Base-by-base conservation (phyloP, 768 basidiomycete species). In the Trametes coccinea region DNA sequence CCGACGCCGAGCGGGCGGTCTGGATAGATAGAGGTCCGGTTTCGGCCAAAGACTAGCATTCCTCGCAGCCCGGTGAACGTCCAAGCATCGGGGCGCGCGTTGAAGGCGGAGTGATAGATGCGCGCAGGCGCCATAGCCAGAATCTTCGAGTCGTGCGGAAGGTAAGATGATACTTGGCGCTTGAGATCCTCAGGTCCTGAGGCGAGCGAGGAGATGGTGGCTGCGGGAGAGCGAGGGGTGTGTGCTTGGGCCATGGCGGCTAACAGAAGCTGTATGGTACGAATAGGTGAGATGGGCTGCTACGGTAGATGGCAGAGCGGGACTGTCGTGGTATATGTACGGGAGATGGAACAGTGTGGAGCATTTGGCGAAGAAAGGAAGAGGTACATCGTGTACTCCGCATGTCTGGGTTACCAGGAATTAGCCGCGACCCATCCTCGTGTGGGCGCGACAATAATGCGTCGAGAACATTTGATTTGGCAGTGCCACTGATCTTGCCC, bases 81-180 rank as follows among this genome's bases (percentile, higher is more conserved):
- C 88, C 88, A 90, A 50, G 82, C 80, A 67, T 69, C 73, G 67
- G 74, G 79, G 68, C 72, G 72, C 56, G 68, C 76, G 62, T 69
- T 75, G 67, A 85, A 80, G 37, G 82, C 80, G 4, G 84, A 80
- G 70, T 88, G 84, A 69, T 89, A 88, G 34, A 88, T 77, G 65
- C 84, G 81, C 43, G 82, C 86, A 31, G 76, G 71, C 50, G 84
- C 84, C 4, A 76, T 75, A n/a, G 83, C 82, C 66, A 85, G 76
- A 50, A 83, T 75, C 39, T 80, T 66, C 11, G 64, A 43, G 37
- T 65, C 65, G 1, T 59, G 50, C 11, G 72, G 72, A 37, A 74
- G 70, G 46, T 58, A 65, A 11, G 69, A 63, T 43, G 66, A 57
- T 27, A 74, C 49, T 53, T 64, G 57, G 51, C 59, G 68, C 52